phyloP scores from a whole-genome alignment of 805 yeast genomes.

The Suhomyces sp. region DNA sequence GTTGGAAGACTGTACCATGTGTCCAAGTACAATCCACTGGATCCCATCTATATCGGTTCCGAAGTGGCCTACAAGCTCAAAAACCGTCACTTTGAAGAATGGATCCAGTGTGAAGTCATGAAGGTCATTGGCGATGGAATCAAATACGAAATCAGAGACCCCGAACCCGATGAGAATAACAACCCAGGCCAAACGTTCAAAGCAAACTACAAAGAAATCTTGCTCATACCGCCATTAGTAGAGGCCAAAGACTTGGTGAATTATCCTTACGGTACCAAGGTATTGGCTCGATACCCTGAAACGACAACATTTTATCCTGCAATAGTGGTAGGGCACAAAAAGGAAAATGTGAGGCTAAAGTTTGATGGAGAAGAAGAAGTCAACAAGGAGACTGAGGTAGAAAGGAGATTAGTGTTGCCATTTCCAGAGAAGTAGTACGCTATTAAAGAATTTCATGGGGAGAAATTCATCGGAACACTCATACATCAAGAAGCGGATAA shows the following conservation, averaged over 20 bases:
- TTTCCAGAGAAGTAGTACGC: slow-evolving; percentile 42
- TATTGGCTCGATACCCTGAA: slow-evolving; percentile 93
- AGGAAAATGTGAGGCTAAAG: slow-evolving; percentile 71
- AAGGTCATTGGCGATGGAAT: slow-evolving; percentile 72
- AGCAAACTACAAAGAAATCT: slow-evolving; percentile 77
- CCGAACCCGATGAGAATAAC: slow-evolving; percentile 93
- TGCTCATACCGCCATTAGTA: slow-evolving; percentile 61
- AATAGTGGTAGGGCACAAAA: slow-evolving; percentile 73
- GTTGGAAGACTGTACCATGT: slow-evolving; percentile 47
- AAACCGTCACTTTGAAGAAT: slow-evolving; percentile 76
- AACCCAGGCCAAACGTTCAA: slow-evolving; percentile 85
- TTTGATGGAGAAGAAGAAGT: slow-evolving; percentile 98
- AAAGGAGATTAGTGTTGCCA: slow-evolving; percentile 78
- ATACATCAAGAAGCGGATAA: too few species aligned
- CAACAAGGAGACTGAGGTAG: slow-evolving; percentile 92
- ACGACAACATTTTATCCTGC: slow-evolving; percentile 97
- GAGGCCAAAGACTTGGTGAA: slow-evolving; percentile 43
- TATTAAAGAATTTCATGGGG: too few species aligned
- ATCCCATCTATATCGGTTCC: slow-evolving; percentile 60
- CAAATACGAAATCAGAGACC: slow-evolving; percentile 86
- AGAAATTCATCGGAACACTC: too few species aligned
- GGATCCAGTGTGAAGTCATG: slow-evolving; percentile 94
- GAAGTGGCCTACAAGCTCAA: slow-evolving; percentile 86
- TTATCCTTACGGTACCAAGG: slow-evolving; percentile 76
- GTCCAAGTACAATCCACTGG: slow-evolving; percentile 61